A percentile compares a stretch with the other conserved stretches of the same genome.
phyloP scores from a whole-genome alignment of 176 grass and related monocot genomes.

The Cenchrus fungigraminus region DNA sequence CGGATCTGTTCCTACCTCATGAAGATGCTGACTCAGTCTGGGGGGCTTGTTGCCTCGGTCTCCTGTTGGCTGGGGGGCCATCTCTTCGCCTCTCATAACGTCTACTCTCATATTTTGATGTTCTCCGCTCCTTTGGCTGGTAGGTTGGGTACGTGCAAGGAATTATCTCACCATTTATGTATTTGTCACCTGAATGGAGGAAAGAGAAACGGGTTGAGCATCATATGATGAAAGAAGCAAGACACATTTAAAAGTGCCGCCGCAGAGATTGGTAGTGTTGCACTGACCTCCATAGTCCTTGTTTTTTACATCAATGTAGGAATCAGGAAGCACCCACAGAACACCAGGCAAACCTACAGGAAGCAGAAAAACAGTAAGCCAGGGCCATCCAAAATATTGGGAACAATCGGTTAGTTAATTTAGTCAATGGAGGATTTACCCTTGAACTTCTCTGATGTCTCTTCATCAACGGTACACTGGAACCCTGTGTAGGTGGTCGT shows the following conservation, averaged over 20 bases:
- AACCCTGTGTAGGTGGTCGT: constrained; percentile 92
- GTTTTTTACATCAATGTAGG: constrained; percentile 95
- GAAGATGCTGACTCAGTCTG: constrained; percentile 62
- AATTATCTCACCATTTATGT: constrained; percentile 98
- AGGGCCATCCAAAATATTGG: not conserved
- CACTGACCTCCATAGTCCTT: constrained; percentile 89
- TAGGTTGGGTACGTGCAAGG: constrained; percentile 96
- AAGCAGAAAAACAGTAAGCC: not conserved
- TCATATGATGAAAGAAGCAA: not conserved
- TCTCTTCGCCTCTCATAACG: constrained; percentile 86
- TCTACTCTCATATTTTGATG: constrained; percentile 85
- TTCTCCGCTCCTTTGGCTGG: constrained; percentile 85
- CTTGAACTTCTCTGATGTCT: constrained; percentile 95
- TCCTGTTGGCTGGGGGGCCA: constrained; percentile 66
- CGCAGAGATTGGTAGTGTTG: not conserved
- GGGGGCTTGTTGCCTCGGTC: constrained; percentile 48
- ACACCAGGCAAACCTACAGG: constrained; percentile 79
- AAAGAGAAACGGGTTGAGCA: not conserved
- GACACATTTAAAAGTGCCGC: not conserved
- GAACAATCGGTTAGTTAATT: not conserved
- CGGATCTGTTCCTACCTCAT: constrained; percentile 47
- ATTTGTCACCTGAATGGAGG: constrained; percentile 78
- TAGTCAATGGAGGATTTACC: constrained; percentile 47
- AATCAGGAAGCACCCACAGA: constrained; percentile 93
- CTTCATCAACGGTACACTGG: constrained; percentile 88